Percentiles rank a stretch among this genome's conserved stretches.
These are phyloP conservation scores for Leishmania mexicana DNA, from an alignment of 208 protist genomes.

Conservation along the genomic window DNA sequence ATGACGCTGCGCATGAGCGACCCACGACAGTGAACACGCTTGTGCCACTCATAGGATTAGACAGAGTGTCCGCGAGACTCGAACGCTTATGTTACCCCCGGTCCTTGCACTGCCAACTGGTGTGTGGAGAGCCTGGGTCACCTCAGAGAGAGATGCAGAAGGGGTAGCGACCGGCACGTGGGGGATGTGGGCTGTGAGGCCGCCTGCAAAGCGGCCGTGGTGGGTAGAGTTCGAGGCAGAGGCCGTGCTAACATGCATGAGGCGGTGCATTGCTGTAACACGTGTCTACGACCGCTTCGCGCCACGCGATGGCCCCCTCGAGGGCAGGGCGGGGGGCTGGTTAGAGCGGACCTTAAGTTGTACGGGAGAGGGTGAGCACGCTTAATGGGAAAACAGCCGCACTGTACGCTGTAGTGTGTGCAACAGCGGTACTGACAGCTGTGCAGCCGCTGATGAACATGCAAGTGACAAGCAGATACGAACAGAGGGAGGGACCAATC, in stretches of 20 bases:
- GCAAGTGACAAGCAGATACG: background rate
- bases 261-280: background rate
- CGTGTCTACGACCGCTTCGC: background rate
- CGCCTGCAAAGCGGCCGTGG: background rate
- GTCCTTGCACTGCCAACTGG: background rate
- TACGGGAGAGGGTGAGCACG: background rate
- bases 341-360: background rate
- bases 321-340: background rate
- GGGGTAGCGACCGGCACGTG: background rate
- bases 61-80: background rate
- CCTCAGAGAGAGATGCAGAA: background rate
- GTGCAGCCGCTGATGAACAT: background rate
- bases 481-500: background rate
- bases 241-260: background rate
- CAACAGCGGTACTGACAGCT: background rate
- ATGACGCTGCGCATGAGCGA: background rate
- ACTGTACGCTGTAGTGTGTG: background rate
- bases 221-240: background rate
- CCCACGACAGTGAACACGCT: background rate
- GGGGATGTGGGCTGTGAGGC: too few species aligned
- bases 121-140: background rate
- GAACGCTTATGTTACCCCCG: background rate
- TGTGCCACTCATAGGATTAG: background rate
- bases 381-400: background rate
- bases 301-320: background rate